Conservation (phyloP, 139 green algal species). For the Chlorella sp. region DNA sequence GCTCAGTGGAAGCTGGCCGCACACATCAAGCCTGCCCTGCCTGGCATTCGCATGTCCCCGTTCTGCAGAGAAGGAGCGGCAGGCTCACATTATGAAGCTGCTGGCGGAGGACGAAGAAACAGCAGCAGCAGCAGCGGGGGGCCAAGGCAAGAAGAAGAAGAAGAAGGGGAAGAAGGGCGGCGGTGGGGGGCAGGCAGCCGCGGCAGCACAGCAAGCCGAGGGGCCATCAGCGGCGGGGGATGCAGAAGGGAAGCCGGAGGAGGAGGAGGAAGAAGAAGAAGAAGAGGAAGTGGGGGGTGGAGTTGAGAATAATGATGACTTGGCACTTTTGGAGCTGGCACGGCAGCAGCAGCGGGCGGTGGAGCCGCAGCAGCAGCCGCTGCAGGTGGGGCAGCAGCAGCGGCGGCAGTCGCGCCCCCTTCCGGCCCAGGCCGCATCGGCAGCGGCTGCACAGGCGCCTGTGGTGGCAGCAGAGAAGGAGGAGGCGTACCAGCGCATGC, state of each 20-base stretch:
- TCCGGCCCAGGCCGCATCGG: not conserved
- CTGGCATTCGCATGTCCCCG: too few species aligned
- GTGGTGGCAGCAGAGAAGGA: not conserved
- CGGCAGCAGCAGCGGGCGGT: not conserved
- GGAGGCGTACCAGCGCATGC: conserved; percentile 10
- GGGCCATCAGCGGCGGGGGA: not conserved
- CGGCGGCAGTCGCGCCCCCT: not conserved
- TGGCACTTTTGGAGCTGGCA: not conserved
- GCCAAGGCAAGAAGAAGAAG: not conserved
- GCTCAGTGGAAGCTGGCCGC: too few species aligned
- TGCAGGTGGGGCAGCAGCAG: not conserved
- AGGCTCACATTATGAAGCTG: not conserved
- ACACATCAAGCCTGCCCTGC: too few species aligned
- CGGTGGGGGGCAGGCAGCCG: not conserved
- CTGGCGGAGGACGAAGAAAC: not conserved
- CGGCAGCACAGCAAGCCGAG: not conserved
- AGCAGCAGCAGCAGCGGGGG: not conserved
- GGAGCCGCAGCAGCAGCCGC: not conserved
- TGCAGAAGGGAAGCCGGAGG: not conserved
- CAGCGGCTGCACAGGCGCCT: not conserved
- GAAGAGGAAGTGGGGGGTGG: not conserved
- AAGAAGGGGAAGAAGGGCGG: conserved; percentile 4
- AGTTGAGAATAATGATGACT: not conserved
- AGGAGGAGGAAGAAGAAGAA: not conserved
- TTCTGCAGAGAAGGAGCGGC: too few species aligned